Conservation (phyloP, 1,139 yeast species). For the Protomyces inundatus region DNA sequence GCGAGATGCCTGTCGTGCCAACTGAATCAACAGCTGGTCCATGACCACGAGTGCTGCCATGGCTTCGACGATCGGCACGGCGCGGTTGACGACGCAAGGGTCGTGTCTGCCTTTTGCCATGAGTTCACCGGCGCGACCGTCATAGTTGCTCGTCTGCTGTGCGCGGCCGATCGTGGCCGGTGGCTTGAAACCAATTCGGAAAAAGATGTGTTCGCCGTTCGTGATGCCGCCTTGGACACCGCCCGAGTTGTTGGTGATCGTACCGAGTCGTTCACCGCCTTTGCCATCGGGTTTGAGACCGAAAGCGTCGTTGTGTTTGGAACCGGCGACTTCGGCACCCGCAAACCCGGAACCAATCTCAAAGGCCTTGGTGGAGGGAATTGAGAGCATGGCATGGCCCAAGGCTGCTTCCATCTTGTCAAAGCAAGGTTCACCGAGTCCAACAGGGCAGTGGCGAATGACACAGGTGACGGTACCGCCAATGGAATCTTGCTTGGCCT, state of each 20-base stretch:
- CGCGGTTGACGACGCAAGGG: conserved; percentile 97
- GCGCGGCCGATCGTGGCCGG: conserved; percentile 96
- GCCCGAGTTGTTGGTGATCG: conserved; percentile 87
- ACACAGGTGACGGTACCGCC: conserved; percentile 99
- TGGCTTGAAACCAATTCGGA: conserved; percentile 92
- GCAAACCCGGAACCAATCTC: conserved; percentile 94
- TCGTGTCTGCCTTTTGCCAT: conserved; percentile 98
- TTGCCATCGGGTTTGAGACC: conserved; percentile 33
- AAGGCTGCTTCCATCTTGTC: conserved; percentile 90
- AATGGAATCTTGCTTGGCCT: conserved; percentile 84
- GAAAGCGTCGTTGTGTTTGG: conserved; percentile 88
- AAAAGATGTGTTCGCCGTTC: conserved; percentile 91
- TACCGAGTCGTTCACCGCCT: conserved; percentile 51
- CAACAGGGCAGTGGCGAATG: conserved; percentile 84
- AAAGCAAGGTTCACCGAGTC: conserved; percentile 95
- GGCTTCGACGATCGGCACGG: conserved; percentile 96
- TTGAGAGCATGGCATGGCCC: conserved; percentile 96
- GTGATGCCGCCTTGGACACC: conserved; percentile 98
- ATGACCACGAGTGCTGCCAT: conserved; percentile 93
- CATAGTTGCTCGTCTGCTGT: conserved; percentile 81
- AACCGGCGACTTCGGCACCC: conserved; percentile 87
- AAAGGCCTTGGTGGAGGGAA: conserved; percentile 96
- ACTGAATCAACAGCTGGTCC: conserved; percentile 78
- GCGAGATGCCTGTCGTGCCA: conserved; percentile 62
- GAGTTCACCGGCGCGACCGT: conserved; percentile 76